Evolutionary conservation across 176 grass and related monocot species (phyloP), one percentile per base, ranked within the genome.

Genomic region (Zea luxurians): DNA sequence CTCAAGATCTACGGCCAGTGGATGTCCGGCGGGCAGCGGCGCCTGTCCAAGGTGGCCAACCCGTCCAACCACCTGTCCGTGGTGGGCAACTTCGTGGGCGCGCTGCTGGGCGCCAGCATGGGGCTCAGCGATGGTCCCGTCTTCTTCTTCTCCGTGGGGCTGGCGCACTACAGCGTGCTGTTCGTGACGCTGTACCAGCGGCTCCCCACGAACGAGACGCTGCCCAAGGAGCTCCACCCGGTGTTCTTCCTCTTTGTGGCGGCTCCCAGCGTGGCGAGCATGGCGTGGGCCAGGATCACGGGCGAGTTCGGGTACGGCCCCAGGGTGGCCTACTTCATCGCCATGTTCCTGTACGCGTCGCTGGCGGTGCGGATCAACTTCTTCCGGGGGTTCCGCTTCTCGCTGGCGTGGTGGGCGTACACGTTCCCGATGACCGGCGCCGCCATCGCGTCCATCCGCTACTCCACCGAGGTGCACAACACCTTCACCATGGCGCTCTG

Each of bases 121-220:
- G 92, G 96, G 1, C 83, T 95, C 78, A 75, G 70, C 5, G 96
- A 98, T 76, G 92, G 89, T 0, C 92, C 96, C 68, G 70, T 89
- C 60, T 98, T 98, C 85, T 98, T 90, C 80, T 98, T 94, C 74
- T 87, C 96, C 36, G 75, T 98, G 8, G 96, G 96, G 0, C 74
- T 98, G 37, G 91, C 96, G 5, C 96, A 98, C 85, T 98, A 98
- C 88, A 78, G 66, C 49, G 92, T 98, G 47, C 87, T 98, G 10
- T 98, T 98, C 72, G 92, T 98, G n/a, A 98, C 96, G n/a, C 90
- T 98, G 18, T 98, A 98, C 82, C 96, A 98, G 81, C 79, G 96
- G 18, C 89, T 98, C 53, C 96, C 96, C 9, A 98, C 96, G 16
- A 98, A 90, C 77, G 64, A 84, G 48, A 90, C 92, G 37, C 87